Evolutionary conservation across 371 early-diverging fungal genomes (phyloP).

Genomic region (Mortierella sp.): DNA sequence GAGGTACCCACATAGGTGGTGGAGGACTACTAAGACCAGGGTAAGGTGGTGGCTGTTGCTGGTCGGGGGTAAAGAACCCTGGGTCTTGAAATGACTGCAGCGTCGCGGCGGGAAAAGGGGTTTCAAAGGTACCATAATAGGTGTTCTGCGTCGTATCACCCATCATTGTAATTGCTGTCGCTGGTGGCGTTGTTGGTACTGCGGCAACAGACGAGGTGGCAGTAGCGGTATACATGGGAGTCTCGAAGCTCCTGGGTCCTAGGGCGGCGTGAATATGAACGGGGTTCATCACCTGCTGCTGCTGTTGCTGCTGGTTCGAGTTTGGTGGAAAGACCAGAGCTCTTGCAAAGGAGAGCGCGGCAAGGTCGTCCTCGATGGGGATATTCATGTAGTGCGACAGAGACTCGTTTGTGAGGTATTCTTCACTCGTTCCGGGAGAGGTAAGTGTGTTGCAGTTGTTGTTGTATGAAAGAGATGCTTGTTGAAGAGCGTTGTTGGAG

Average conservation of each 20-base stretch:
- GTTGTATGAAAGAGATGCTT: neutral
- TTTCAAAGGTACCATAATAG: conserved; percentile 1
- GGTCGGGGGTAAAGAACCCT: neutral
- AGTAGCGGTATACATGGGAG: neutral
- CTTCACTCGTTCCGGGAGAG: neutral
- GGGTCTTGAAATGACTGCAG: neutral
- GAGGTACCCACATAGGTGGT: neutral
- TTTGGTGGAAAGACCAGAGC: neutral
- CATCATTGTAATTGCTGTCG: neutral
- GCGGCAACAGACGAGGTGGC: neutral
- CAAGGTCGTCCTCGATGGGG: neutral
- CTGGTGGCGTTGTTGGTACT: neutral
- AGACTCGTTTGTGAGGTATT: neutral
- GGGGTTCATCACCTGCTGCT: neutral
- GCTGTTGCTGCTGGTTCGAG: neutral
- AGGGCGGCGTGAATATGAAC: neutral
- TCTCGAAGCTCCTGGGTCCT: neutral
- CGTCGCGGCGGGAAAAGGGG: neutral
- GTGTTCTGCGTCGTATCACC: neutral
- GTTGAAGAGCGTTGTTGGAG: neutral
- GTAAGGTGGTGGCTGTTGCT: neutral
- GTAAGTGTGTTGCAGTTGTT: neutral
- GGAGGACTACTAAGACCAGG: neutral
- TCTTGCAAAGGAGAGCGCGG: conserved; percentile 1
- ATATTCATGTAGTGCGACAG: neutral